These are phyloP conservation scores for Apophysomyces variabilis DNA, from an alignment of 371 early-diverging fungal genomes.

Conservation along the genomic window DNA sequence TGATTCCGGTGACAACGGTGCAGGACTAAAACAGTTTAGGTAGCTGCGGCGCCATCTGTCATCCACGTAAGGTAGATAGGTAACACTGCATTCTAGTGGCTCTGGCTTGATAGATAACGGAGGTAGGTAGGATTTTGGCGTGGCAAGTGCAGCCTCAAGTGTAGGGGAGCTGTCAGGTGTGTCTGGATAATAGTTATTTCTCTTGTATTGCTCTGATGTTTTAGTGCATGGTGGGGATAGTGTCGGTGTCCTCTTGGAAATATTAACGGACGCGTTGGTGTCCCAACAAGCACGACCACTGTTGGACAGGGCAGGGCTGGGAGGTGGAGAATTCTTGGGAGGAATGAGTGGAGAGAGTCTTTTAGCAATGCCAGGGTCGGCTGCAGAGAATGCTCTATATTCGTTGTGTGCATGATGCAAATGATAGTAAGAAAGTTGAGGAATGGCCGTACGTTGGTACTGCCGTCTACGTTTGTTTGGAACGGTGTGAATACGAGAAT, in stretches of 20 bases:
- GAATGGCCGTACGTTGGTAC: constrained; percentile 13
- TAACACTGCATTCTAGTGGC: constrained; percentile 1
- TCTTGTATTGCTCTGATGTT: constrained; percentile 6
- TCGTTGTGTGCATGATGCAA: background rate
- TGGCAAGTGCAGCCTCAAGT: constrained; percentile 4
- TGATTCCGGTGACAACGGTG: background rate
- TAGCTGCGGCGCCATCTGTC: background rate
- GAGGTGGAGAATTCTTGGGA: constrained; percentile 13
- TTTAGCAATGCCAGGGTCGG: constrained; percentile 12
- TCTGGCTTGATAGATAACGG: constrained; percentile 9
- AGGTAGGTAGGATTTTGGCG: constrained; percentile 12
- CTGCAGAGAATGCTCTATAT: background rate
- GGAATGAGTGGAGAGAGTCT: constrained; percentile 12
- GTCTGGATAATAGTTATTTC: background rate
- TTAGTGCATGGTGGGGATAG: constrained; percentile 4
- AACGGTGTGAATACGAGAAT: constrained; percentile 66
- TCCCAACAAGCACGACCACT: constrained; percentile 16
- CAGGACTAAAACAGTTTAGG: background rate
- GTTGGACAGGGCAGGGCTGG: constrained; percentile 21
- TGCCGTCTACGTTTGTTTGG: constrained; percentile 16
- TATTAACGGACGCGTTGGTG: constrained; percentile 10
- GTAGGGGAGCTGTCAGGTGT: constrained; percentile 16
- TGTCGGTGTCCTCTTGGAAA: background rate
- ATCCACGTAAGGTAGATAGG: background rate
- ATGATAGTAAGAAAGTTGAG: constrained; percentile 9